Base-by-base conservation (phyloP, 2,329 filamentous ascomycete species). In the Aspergillus pseudoviridinutans region DNA sequence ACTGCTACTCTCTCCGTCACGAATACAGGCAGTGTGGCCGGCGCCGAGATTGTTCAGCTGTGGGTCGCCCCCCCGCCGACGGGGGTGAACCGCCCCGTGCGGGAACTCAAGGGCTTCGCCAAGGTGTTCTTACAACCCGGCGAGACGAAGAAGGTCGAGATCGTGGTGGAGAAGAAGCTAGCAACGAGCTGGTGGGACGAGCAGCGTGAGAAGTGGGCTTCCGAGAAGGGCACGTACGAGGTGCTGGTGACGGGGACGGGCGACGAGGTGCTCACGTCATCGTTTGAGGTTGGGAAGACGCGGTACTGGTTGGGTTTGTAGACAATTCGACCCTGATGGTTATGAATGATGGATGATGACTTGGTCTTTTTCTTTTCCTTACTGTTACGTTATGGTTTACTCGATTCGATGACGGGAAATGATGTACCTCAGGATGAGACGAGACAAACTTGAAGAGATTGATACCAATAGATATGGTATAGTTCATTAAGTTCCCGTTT, bases 181-280 rank as follows among this genome's bases (percentile, higher is more conserved):
- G 85, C 84, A 0, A 82, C 84, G 0, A 84, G 84, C 54, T 91
- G 87, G 74, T 91, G 86, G 79, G 87, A 90, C 63, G 88, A 91
- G 75, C 80, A 83, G 60, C 77, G 83, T 12, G 78, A 82, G 55
- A 78, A 84, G 65, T 92, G 87, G 87, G 81, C 83, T 22, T 82
- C 82, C 1, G 87, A 90, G 74, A 80, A 80, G 68, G 89, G 87
- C 29, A 76, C 77, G 50, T 91, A 90, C 68, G 81, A 82, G 56
- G 79, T 90, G 17, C 72, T 86, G 54, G 82, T 90, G 2, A 87
- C 75, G 5, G 74, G 83, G 58, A 89, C 83, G 38, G 79, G 76
- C 4, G 74, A 76, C 4, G 79, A 79, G 59, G 75, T 78, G 8
- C 68, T 88, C 14, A 81, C 70, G 64, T 80, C 74, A 0, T 74